These are phyloP conservation scores for Geotrichum restrictum DNA, from an alignment of 1,139 yeast genomes.

Conservation along the genomic window DNA sequence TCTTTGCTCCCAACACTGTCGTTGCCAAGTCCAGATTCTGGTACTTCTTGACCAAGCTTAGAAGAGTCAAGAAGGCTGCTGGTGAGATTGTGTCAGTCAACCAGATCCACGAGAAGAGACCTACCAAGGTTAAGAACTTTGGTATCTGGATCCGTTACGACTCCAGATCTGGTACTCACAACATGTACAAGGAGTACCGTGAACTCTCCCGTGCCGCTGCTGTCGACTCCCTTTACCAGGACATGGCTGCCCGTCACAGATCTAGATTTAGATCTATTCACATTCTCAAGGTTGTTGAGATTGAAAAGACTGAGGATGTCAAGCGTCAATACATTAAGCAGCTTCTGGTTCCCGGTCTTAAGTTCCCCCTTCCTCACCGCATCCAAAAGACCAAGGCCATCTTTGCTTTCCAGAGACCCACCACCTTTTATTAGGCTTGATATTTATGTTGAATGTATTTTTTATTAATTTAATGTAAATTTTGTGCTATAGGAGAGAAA, in stretches of 20 bases:
- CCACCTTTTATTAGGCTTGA: slow-evolving; percentile 82
- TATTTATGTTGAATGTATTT: slow-evolving; percentile 15
- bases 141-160: slow-evolving; percentile 99
- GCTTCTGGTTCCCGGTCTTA: slow-evolving; percentile 91
- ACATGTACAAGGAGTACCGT: slow-evolving; percentile 99
- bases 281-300: slow-evolving; percentile 93
- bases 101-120: slow-evolving; percentile 89
- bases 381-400: slow-evolving; percentile 84
- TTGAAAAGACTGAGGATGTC: slow-evolving; percentile 95
- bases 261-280: slow-evolving; percentile 99
- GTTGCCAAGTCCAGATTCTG: slow-evolving; percentile 99
- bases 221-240: slow-evolving; percentile 97
- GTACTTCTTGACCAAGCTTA: slow-evolving; percentile 98
- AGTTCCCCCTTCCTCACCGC: slow-evolving; percentile 99
- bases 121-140: slow-evolving; percentile 99
- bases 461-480: slow-evolving; percentile 20
- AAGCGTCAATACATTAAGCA: slow-evolving; percentile 99
- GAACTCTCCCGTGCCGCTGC: slow-evolving; percentile 99
- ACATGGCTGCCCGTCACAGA: slow-evolving; percentile 99
- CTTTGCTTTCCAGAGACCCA: slow-evolving; percentile 89
- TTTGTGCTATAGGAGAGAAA: slow-evolving; percentile 18
- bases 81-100: slow-evolving; percentile 97
- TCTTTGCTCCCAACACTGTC: slow-evolving; percentile 98
- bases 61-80: slow-evolving; percentile 99
- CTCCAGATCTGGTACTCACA: slow-evolving; percentile 99